These are phyloP conservation scores for Stagonosporopsis vannaccii DNA, from an alignment of 2,329 filamentous ascomycete species.

Conservation along the genomic window DNA sequence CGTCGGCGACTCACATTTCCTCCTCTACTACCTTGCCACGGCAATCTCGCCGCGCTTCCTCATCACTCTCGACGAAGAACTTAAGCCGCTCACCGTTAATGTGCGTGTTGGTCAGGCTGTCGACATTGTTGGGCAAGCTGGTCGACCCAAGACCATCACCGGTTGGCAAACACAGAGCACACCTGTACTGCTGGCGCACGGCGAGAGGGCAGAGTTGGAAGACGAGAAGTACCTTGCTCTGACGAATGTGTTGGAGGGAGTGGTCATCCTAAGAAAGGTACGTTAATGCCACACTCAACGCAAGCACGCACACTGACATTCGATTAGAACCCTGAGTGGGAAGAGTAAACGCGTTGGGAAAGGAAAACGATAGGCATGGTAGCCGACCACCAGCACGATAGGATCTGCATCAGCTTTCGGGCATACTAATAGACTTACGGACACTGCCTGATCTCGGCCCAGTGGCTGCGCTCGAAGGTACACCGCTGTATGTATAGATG, in stretches of 20 bases:
- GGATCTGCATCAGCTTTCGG: slow-evolving; percentile 27
- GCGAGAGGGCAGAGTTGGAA: slow-evolving; percentile 94
- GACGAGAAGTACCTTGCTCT: slow-evolving; percentile 96
- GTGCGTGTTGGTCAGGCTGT: slow-evolving; percentile 98
- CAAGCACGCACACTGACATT: slow-evolving; percentile 20
- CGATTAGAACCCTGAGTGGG: slow-evolving; percentile 56
- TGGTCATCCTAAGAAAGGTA: slow-evolving; percentile 98
- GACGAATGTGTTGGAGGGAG: slow-evolving; percentile 87
- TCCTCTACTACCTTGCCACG: slow-evolving; percentile 95
- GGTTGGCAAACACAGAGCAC: slow-evolving; percentile 99
- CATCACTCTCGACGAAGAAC: slow-evolving; percentile 91
- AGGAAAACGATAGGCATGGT: slow-evolving; percentile 6
- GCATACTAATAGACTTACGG: slow-evolving; percentile 42
- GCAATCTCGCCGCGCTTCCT: slow-evolving; percentile 98
- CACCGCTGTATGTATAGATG: slow-evolving; percentile 41
- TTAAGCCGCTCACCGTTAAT: slow-evolving; percentile 93
- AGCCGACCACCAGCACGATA: slow-evolving; percentile 13
- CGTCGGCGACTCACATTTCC: slow-evolving; percentile 79
- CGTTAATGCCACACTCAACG: slow-evolving; percentile 35
- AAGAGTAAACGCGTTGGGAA: slow-evolving; percentile 40
- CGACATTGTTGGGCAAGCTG: slow-evolving; percentile 96
- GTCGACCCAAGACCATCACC: slow-evolving; percentile 97
- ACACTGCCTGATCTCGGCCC: slow-evolving; percentile 16
- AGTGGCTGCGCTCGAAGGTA: slow-evolving; percentile 11
- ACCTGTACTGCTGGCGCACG: slow-evolving; percentile 92